phyloP scores from a whole-genome alignment of 495 filamentous ascomycete species.

The Talaromyces adpressus region DNA sequence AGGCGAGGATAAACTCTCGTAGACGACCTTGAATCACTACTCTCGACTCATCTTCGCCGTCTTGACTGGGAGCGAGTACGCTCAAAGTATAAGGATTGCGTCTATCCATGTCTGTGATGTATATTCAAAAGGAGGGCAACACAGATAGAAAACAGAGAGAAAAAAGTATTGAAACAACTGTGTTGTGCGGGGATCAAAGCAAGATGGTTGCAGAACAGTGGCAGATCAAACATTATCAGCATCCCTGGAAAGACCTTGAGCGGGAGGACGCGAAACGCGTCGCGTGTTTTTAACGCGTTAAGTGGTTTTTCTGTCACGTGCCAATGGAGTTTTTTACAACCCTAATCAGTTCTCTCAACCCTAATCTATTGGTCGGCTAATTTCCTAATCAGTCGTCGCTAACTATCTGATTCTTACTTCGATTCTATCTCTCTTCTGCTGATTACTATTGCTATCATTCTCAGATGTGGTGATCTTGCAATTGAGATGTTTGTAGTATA shows the following conservation, averaged over 20 bases:
- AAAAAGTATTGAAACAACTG: neutral
- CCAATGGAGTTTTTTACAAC: neutral
- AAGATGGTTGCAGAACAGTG: neutral
- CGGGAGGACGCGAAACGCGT: neutral
- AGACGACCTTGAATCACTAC: slow-evolving; percentile 48
- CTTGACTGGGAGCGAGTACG: slow-evolving; percentile 63
- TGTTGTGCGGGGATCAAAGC: slow-evolving; percentile 1
- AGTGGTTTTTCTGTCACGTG: slow-evolving; percentile 9
- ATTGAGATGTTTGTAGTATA: neutral
- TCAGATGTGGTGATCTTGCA: neutral
- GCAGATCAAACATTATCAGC: neutral
- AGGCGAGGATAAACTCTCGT: slow-evolving; percentile 83
- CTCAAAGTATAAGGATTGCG: slow-evolving; percentile 78
- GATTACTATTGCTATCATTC: neutral
- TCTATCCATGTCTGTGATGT: slow-evolving; percentile 61
- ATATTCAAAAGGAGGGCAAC: neutral
- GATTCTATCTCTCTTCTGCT: neutral
- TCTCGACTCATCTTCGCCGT: slow-evolving; percentile 53
- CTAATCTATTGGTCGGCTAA: neutral
- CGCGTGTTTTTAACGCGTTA: slow-evolving; percentile 4
- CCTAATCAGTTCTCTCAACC: neutral
- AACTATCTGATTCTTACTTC: neutral
- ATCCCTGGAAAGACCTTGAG: neutral
- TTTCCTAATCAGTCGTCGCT: neutral
- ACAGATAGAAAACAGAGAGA: neutral